A percentile compares a stretch with the other conserved stretches of the same genome.
Evolutionary conservation across 2,329 filamentous ascomycete species (phyloP).

Genomic region (Fusarium longipes): DNA sequence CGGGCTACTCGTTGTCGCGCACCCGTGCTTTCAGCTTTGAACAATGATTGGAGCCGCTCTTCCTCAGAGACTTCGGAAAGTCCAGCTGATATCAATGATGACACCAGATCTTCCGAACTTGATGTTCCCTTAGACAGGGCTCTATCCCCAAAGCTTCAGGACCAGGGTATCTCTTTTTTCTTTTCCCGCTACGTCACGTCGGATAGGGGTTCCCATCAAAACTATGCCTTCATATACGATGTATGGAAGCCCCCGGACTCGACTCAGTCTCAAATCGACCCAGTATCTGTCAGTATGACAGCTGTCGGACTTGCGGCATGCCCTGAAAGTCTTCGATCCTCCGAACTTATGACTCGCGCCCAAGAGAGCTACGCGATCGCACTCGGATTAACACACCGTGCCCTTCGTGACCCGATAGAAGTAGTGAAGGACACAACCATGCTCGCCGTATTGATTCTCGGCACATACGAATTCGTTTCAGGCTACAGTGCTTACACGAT

Average conservation of each 20-base stretch:
- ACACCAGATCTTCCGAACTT: slow-evolving; percentile 32
- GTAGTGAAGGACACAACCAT: slow-evolving; percentile 63
- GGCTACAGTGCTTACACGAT: slow-evolving; percentile 60
- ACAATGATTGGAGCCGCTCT: slow-evolving; percentile 41
- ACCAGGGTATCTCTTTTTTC: slow-evolving; percentile 61
- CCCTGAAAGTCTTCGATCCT: slow-evolving; percentile 58
- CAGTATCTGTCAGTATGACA: slow-evolving; percentile 63
- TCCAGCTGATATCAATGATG: slow-evolving; percentile 26
- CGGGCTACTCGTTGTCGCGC: slow-evolving; percentile 14
- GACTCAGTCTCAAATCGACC: slow-evolving; percentile 53
- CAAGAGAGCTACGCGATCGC: slow-evolving; percentile 64
- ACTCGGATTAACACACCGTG: slow-evolving; percentile 61
- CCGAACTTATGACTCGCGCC: slow-evolving; percentile 59
- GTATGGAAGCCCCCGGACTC: slow-evolving; percentile 61
- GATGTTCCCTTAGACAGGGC: slow-evolving; percentile 25
- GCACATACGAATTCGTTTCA: slow-evolving; percentile 66
- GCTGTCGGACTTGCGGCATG: slow-evolving; percentile 66
- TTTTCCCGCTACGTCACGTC: slow-evolving; percentile 63
- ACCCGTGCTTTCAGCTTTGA: slow-evolving; percentile 44
- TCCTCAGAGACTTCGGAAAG: slow-evolving; percentile 40
- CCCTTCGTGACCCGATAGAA: slow-evolving; percentile 58
- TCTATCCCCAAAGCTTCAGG: slow-evolving; percentile 50
- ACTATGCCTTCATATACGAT: slow-evolving; percentile 65
- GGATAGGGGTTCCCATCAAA: slow-evolving; percentile 60
- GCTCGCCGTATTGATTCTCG: slow-evolving; percentile 64